Conservation (phyloP, 257 asterid species). For the Fraxinus quadrangulata region DNA sequence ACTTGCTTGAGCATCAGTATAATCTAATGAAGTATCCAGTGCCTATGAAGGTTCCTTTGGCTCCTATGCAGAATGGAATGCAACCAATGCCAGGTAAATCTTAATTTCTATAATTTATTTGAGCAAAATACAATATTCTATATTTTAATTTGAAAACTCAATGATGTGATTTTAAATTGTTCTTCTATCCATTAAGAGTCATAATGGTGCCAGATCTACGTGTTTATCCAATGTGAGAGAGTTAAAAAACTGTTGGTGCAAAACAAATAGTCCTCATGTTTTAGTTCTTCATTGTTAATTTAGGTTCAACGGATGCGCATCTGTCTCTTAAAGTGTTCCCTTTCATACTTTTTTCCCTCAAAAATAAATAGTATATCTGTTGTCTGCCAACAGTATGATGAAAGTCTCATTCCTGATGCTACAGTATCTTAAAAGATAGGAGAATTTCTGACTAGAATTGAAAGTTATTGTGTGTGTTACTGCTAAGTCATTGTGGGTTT, state of each 20-base stretch:
- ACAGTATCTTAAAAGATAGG: background rate
- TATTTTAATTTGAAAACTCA: background rate
- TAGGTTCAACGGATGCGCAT: too few relatives aligned
- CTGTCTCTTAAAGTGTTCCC: background rate
- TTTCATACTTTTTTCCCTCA: too few relatives aligned
- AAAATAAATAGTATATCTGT: too few relatives aligned
- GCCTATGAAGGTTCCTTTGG: constrained; percentile 77
- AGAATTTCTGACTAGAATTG: background rate
- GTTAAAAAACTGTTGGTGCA: too few relatives aligned
- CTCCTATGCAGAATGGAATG: constrained; percentile 79
- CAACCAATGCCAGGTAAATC: constrained; percentile 80
- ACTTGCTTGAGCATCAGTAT: constrained; percentile 84
- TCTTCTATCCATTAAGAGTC: background rate
- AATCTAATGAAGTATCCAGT: constrained; percentile 75
- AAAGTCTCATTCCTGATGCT: too few relatives aligned
- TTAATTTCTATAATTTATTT: constrained; percentile 22
- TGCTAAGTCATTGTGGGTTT: background rate
- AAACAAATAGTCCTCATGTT: too few relatives aligned
- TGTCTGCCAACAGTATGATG: background rate
- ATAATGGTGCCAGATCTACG: too few relatives aligned
- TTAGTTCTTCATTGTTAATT: too few relatives aligned
- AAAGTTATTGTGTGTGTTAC: background rate
- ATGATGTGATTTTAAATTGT: background rate
- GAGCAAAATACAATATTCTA: background rate
- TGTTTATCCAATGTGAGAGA: too few relatives aligned